phyloP scores from a whole-genome alignment of 495 filamentous ascomycete species.

The Trichoderma erinaceum region DNA sequence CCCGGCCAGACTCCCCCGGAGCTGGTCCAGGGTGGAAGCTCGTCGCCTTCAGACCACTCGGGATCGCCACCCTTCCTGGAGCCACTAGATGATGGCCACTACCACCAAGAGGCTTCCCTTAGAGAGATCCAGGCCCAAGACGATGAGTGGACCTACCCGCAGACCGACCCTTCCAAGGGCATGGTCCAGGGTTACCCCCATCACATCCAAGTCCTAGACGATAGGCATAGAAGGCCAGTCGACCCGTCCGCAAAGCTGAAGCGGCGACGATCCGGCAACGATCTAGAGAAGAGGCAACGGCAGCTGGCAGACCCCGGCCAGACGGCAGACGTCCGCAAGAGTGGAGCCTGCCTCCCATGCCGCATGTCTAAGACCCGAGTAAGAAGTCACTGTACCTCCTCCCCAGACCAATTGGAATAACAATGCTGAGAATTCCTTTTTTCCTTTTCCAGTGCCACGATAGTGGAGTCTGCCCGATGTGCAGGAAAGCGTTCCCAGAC shows the following conservation, averaged over 20 bases:
- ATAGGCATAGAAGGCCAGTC: slow-evolving; percentile 3
- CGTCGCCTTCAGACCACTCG: slow-evolving; percentile 16
- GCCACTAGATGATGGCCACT: slow-evolving; percentile 11
- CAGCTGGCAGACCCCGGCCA: slow-evolving; percentile 15
- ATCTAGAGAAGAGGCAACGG: slow-evolving; percentile 7
- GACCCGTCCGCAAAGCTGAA: slow-evolving; percentile 8
- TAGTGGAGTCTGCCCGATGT: slow-evolving; percentile 15
- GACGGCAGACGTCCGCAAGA: slow-evolving; percentile 18
- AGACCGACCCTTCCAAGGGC: slow-evolving; percentile 8
- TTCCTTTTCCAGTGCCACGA: slow-evolving; percentile 13
- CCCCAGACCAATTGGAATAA: background rate
- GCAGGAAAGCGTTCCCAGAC: slow-evolving; percentile 16
- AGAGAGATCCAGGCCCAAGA: slow-evolving; percentile 11
- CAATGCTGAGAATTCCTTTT: background rate
- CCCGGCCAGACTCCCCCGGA: slow-evolving; percentile 12
- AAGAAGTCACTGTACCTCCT: slow-evolving; percentile 15
- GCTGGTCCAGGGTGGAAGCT: slow-evolving; percentile 15
- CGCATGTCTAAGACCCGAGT: slow-evolving; percentile 15
- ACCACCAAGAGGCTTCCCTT: slow-evolving; percentile 2
- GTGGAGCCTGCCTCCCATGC: slow-evolving; percentile 17
- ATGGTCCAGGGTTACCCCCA: background rate
- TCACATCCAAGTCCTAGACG: background rate
- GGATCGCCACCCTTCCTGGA: slow-evolving; percentile 1
- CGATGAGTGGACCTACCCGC: slow-evolving; percentile 15
- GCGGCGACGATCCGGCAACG: slow-evolving; percentile 1